phyloP scores from a whole-genome alignment of 345 rosid genomes.

The Physaria fendleri region DNA sequence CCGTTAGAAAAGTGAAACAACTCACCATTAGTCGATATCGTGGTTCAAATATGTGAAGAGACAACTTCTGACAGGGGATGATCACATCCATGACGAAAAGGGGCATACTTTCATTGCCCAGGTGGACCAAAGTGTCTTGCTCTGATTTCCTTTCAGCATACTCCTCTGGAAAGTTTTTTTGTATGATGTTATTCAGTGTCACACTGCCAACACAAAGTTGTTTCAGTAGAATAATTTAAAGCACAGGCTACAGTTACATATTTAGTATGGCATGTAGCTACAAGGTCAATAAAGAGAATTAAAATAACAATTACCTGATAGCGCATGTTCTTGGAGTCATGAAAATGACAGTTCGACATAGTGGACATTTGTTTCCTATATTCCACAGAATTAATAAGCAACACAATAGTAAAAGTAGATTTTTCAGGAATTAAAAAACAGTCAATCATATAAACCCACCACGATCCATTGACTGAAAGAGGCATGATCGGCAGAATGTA shows the following conservation, averaged over 20 bases:
- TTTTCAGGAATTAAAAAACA: not conserved
- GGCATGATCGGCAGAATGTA: constrained; percentile 87
- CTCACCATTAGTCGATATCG: constrained; percentile 91
- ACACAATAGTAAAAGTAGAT: not conserved
- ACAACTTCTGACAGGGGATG: constrained; percentile 84
- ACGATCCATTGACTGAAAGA: constrained; percentile 90
- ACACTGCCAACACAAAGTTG: constrained; percentile 48
- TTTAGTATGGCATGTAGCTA: not conserved
- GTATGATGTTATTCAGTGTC: constrained; percentile 78
- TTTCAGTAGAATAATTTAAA: constrained; percentile 11
- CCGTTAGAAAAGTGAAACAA: constrained; percentile 4
- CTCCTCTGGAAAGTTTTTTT: constrained; percentile 81
- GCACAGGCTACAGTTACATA: not conserved
- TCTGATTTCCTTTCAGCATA: constrained; percentile 87
- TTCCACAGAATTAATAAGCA: constrained; percentile 17
- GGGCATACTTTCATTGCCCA: constrained; percentile 79
- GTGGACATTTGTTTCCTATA: constrained; percentile 90
- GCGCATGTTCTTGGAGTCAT: constrained; percentile 80
- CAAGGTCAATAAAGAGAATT: not conserved
- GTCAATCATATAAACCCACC: constrained; percentile 40
- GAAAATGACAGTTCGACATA: constrained; percentile 87
- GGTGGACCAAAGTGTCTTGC: constrained; percentile 61
- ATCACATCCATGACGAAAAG: constrained; percentile 92
- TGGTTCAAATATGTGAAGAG: constrained; percentile 89
- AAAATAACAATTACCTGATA: constrained; percentile 45